Conservation (phyloP, 2,329 filamentous ascomycete species). For the Cladophialophora chaetospira region DNA sequence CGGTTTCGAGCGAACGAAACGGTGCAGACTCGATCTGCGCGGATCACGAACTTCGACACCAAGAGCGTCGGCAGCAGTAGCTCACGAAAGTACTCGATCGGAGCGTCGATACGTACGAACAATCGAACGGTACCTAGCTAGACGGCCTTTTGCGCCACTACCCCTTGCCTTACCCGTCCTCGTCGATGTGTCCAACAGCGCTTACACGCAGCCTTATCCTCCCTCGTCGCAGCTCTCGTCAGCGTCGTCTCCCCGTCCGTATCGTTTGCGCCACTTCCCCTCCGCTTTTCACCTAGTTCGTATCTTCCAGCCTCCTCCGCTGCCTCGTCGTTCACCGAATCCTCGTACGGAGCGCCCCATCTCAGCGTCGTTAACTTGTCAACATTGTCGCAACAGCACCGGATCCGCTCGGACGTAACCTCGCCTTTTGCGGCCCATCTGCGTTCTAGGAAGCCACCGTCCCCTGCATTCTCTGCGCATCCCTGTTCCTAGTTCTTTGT, state of each 20-base stretch:
- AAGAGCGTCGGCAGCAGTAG: constrained; percentile 26
- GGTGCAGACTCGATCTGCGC: constrained; percentile 22
- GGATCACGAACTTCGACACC: constrained; percentile 15
- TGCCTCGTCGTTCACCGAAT: not conserved
- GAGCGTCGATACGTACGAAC: constrained; percentile 28
- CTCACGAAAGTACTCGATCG: constrained; percentile 24
- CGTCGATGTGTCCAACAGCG: constrained; percentile 16
- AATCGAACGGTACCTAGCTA: constrained; percentile 28
- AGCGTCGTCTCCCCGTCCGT: constrained; percentile 13
- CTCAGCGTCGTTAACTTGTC: not conserved
- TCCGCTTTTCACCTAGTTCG: constrained; percentile 2
- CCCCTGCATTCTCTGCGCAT: not conserved
- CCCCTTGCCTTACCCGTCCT: constrained; percentile 12
- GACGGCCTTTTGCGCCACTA: constrained; percentile 20
- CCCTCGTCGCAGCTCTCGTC: constrained; percentile 10
- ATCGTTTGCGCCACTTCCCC: constrained; percentile 3
- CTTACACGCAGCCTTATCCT: constrained; percentile 12
- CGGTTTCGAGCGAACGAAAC: constrained; percentile 27
- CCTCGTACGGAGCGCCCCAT: not conserved
- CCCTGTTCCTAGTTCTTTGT: not conserved
- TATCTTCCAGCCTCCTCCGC: not conserved
- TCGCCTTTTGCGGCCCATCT: not conserved
- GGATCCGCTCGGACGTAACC: too few species aligned
- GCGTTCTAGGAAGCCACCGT: not conserved
- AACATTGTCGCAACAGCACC: too few species aligned